A percentile compares a stretch with the other conserved stretches of the same genome.
These are phyloP conservation scores for Chalciporus pseudorubinellus DNA, from an alignment of 768 basidiomycete genomes.

Conservation along the genomic window DNA sequence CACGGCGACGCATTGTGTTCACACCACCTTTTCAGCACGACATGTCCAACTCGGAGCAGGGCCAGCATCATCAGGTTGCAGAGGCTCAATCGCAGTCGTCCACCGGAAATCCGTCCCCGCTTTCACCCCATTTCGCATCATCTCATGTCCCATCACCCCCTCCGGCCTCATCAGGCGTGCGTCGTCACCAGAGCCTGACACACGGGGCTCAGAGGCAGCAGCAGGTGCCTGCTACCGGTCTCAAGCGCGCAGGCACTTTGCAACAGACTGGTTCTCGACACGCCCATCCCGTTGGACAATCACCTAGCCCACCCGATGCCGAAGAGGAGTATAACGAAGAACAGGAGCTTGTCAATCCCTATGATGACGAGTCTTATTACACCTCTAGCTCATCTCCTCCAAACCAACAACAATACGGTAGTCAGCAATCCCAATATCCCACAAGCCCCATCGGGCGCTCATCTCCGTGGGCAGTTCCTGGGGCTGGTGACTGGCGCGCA, in stretches of 20 bases:
- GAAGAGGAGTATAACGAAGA: conserved; percentile 59
- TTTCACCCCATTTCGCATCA: conserved; percentile 59
- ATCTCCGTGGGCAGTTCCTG: conserved; percentile 63
- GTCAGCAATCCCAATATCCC: conserved; percentile 41
- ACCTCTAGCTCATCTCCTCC: conserved; percentile 41
- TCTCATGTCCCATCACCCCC: conserved; percentile 65
- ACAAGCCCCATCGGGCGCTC: conserved; percentile 59
- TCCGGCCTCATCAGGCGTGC: conserved; percentile 65
- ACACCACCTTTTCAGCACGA: conserved; percentile 23
- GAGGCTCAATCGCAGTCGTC: conserved; percentile 48
- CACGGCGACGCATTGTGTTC: conserved; percentile 14
- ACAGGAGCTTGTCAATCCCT: conserved; percentile 38
- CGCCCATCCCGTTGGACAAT: conserved; percentile 28
- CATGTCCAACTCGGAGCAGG: conserved; percentile 19
- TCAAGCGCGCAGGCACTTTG: conserved; percentile 77
- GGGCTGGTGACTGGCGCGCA: conserved; percentile 56
- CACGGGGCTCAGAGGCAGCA: conserved; percentile 60
- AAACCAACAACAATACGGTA: conserved; percentile 39
- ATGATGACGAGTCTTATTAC: conserved; percentile 57
- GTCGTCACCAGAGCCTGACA: conserved; percentile 78
- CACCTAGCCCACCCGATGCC: conserved; percentile 48
- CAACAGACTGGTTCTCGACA: conserved; percentile 44
- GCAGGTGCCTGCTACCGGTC: conserved; percentile 47
- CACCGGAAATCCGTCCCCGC: conserved; percentile 44
- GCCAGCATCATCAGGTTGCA: conserved; percentile 47